Evolutionary conservation across 306 rosid genomes (phyloP).

Genomic region (Adenanthera pavonina): DNA sequence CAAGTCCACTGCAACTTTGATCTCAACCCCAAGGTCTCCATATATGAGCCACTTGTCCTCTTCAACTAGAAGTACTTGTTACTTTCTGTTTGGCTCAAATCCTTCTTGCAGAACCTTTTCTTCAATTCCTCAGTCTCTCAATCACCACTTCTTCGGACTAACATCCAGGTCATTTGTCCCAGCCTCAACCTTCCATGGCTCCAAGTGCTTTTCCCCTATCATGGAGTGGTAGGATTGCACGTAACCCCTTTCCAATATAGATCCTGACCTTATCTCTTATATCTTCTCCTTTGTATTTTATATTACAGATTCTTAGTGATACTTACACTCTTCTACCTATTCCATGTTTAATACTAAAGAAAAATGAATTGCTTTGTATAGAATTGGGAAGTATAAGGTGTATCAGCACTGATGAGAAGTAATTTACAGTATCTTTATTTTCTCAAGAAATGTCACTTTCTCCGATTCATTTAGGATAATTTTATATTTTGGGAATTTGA

Average conservation of each 20-base stretch:
- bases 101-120: slow-evolving; percentile 46
- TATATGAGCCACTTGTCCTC: slow-evolving; percentile 22
- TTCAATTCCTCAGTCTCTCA: slow-evolving; percentile 45
- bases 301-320: background rate
- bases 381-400: background rate
- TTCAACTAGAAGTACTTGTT: slow-evolving; percentile 28
- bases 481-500: background rate
- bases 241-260: slow-evolving; percentile 44
- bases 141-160: slow-evolving; percentile 47
- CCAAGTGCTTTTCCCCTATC: slow-evolving; percentile 63
- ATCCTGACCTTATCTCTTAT: background rate
- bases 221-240: slow-evolving; percentile 99
- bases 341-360: background rate
- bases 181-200: slow-evolving; percentile 46
- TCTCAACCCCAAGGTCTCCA: slow-evolving; percentile 34
- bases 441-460: background rate
- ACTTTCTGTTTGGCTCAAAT: slow-evolving; percentile 33
- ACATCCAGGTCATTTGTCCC: slow-evolving; percentile 43
- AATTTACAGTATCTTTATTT: background rate
- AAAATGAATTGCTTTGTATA: background rate
- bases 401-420: background rate
- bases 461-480: background rate
- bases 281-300: background rate
- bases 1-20: slow-evolving; percentile 54
- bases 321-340: background rate